A percentile compares a stretch with the other conserved stretches of the same genome.
Conservation (phyloP, 169 alveolate species). For the Plasmodium vivax region DNA sequence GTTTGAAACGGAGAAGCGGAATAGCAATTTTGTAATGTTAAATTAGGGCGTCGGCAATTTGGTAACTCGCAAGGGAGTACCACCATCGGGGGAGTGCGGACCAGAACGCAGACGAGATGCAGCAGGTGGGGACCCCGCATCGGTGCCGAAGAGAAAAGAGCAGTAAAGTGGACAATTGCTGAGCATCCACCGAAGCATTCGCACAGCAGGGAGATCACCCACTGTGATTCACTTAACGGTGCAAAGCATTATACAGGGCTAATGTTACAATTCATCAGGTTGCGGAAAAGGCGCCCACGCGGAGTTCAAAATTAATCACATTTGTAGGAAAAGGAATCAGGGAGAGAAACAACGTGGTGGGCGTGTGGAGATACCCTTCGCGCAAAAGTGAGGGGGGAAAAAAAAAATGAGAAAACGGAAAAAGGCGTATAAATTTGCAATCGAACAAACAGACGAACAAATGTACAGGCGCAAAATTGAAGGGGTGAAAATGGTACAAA, state of each 20-base stretch:
- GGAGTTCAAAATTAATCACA: not conserved
- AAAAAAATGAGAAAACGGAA: not conserved
- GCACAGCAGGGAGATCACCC: not conserved
- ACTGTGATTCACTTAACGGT: not conserved
- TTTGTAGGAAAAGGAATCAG: not conserved
- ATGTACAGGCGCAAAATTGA: not conserved
- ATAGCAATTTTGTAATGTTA: not conserved
- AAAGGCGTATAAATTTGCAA: not conserved
- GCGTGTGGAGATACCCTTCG: not conserved
- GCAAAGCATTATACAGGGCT: not conserved
- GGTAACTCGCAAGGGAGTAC: not conserved
- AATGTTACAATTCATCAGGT: not conserved
- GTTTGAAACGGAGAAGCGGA: not conserved
- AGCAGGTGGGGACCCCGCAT: not conserved
- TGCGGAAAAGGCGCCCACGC: not conserved
- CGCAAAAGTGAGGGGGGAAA: not conserved
- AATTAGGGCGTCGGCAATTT: not conserved
- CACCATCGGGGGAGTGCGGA: not conserved
- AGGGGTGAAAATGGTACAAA: not conserved
- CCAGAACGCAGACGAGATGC: not conserved
- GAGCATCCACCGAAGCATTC: not conserved
- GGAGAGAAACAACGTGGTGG: not conserved
- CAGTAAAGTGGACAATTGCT: not conserved
- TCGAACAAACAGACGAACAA: not conserved
- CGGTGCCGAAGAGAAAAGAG: not conserved